Conservation (phyloP, 805 yeast genomes). For the Kodamaea laetipori region DNA sequence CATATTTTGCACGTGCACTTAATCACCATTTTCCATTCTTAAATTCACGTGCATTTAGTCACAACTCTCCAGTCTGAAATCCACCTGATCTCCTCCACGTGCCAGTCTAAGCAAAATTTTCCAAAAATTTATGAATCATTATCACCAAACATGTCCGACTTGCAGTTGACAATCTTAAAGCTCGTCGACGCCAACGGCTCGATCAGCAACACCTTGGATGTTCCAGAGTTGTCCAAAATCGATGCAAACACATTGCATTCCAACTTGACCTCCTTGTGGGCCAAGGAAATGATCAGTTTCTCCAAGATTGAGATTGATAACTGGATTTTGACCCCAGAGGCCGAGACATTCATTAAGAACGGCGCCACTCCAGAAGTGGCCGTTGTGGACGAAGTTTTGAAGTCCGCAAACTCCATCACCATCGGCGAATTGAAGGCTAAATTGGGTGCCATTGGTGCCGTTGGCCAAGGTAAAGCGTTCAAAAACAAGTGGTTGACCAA, state of each 20-base stretch:
- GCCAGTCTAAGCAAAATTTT: background rate
- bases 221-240: constrained; percentile 58
- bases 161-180: constrained; percentile 65
- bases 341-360: constrained; percentile 67
- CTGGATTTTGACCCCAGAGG: constrained; percentile 81
- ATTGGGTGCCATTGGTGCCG: constrained; percentile 80
- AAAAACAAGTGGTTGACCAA: constrained; percentile 95
- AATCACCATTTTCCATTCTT: no score
- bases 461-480: constrained; percentile 97
- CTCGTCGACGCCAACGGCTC: constrained; percentile 54
- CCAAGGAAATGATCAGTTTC: constrained; percentile 78
- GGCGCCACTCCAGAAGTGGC: constrained; percentile 89
- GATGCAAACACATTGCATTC: constrained; percentile 70
- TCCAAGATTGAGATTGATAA: constrained; percentile 71
- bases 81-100: no score
- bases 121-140: constrained; percentile 1
- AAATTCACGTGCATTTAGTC: no score
- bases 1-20: no score
- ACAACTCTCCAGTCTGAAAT: background rate
- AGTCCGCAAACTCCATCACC: constrained; percentile 76
- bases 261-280: constrained; percentile 83
- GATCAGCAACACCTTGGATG: constrained; percentile 67
- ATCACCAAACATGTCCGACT: constrained; percentile 56
- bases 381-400: constrained; percentile 70
- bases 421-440: constrained; percentile 71